Conservation (phyloP, 2,329 filamentous ascomycete genomes). For the Trichophyton verrucosum region DNA sequence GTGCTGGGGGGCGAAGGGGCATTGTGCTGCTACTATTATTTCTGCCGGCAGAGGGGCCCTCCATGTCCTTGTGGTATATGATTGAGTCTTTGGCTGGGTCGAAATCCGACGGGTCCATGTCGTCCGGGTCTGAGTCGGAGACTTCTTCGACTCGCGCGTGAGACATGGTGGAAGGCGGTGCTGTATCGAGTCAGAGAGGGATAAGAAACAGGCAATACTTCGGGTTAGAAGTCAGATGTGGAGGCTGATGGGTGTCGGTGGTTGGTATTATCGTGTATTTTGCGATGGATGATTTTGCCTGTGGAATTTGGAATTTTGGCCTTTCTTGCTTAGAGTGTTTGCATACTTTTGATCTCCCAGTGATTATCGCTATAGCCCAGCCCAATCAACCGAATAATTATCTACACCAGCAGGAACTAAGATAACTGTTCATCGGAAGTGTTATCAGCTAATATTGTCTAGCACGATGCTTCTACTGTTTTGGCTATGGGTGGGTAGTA, state of each 20-base stretch:
- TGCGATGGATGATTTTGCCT: not conserved
- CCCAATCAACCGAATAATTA: no score
- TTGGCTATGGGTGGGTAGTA: no score
- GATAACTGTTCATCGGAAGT: no score
- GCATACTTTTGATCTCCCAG: no score
- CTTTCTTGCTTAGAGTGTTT: no score
- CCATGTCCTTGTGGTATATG: constrained; percentile 22
- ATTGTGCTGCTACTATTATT: no score
- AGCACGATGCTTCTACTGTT: no score
- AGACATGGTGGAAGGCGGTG: constrained; percentile 47
- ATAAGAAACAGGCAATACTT: not conserved
- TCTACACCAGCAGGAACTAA: no score
- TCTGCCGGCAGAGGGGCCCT: constrained; percentile 19
- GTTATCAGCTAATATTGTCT: no score
- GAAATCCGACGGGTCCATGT: constrained; percentile 63
- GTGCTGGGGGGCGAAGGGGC: not conserved
- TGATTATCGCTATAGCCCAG: no score
- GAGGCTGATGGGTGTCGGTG: not conserved
- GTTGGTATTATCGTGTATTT: not conserved
- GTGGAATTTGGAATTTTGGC: not conserved
- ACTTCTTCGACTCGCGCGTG: constrained; percentile 78
- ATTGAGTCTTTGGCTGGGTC: constrained; percentile 28
- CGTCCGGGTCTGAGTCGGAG: constrained; percentile 80
- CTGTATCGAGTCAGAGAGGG: not conserved
- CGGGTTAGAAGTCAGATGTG: not conserved